phyloP scores from a whole-genome alignment of 495 filamentous ascomycete species.

The Annulohypoxylon bovei region DNA sequence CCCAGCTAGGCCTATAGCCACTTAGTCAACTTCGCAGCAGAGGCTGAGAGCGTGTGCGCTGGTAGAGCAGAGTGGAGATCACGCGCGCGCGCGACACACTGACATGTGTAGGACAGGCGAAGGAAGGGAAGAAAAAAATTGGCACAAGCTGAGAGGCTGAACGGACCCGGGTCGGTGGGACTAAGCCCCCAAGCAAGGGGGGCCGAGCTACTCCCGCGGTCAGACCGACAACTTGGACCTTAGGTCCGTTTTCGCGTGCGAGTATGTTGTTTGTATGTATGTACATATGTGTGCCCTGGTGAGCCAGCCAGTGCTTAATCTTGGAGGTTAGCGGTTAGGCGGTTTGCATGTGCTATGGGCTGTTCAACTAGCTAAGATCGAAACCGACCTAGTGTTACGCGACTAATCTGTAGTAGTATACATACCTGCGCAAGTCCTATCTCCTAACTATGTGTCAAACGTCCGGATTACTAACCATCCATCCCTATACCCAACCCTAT shows the following conservation, averaged over 20 bases:
- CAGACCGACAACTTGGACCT: slow-evolving; percentile 3
- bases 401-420: too few relatives aligned
- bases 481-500: neutral
- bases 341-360: neutral
- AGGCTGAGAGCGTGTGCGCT: neutral
- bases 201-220: slow-evolving; percentile 8
- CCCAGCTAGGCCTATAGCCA: neutral
- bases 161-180: neutral
- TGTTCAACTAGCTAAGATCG: too few relatives aligned
- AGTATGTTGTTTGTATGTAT: too few relatives aligned
- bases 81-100: neutral
- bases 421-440: too few relatives aligned
- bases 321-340: neutral
- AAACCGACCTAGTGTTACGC: too few relatives aligned
- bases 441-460: too few relatives aligned
- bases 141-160: neutral
- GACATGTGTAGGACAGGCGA: neutral
- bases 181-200: neutral
- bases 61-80: neutral
- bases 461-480: neutral
- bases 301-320: too few relatives aligned
- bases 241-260: too few relatives aligned
- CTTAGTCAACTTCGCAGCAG: neutral
- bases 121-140: neutral
- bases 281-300: too few relatives aligned